Evolutionary conservation across 116 monocot genomes (phyloP).

Genomic region (Phalaenopsis hybrid): DNA sequence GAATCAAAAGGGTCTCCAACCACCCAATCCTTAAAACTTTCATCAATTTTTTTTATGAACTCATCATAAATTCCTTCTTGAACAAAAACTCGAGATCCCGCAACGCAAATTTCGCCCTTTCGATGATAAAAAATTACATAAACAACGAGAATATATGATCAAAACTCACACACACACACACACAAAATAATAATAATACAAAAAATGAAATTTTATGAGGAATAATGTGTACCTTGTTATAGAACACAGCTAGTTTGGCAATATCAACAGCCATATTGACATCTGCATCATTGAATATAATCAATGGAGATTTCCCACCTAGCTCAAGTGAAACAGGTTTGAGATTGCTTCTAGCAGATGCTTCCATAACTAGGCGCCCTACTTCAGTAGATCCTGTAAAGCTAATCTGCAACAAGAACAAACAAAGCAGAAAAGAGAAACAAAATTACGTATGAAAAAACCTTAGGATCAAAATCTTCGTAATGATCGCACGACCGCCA

Average conservation of each 20-base stretch:
- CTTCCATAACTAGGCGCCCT: slow-evolving; percentile 36
- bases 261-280: slow-evolving; percentile 29
- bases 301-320: slow-evolving; percentile 39
- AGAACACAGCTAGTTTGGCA: slow-evolving; percentile 16
- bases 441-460: too few relatives aligned
- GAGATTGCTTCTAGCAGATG: slow-evolving; percentile 45
- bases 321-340: slow-evolving; percentile 52
- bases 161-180: too few relatives aligned
- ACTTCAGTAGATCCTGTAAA: slow-evolving; percentile 48
- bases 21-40: slow-evolving; percentile 20
- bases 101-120: slow-evolving; percentile 39
- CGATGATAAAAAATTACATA: too few relatives aligned
- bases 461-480: too few relatives aligned
- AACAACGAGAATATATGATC: too few relatives aligned
- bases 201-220: not conserved
- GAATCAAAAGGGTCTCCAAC: slow-evolving; percentile 55
- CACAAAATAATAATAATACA: not conserved
- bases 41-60: slow-evolving; percentile 30
- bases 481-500: too few relatives aligned
- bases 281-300: slow-evolving; percentile 46
- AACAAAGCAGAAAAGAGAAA: not conserved
- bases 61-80: slow-evolving; percentile 61
- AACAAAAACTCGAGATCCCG: slow-evolving; percentile 38
- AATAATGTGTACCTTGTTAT: slow-evolving; percentile 12
- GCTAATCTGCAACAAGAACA: slow-evolving; percentile 24